Evolutionary conservation across 202 grass and related monocot genomes (phyloP).

Genomic region (Setaria italica): DNA sequence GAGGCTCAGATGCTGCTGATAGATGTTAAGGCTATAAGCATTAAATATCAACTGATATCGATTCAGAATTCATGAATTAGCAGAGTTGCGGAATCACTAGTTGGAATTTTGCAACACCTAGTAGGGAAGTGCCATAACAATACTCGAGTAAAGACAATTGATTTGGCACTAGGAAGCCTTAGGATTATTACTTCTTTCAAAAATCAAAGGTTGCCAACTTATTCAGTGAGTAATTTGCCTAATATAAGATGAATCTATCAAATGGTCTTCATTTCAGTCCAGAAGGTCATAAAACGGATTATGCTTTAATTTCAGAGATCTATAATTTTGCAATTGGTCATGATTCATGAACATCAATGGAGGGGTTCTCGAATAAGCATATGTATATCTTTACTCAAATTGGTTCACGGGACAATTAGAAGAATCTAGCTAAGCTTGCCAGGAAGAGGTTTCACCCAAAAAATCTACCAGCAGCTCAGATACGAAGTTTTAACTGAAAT

Average conservation of each 20-base stretch:
- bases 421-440: background rate
- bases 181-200: background rate
- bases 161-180: background rate
- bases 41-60: background rate
- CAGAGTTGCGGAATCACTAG: background rate
- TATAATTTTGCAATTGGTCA: constrained; percentile 15
- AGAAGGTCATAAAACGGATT: no score
- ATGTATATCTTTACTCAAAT: background rate
- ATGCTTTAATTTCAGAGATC: background rate
- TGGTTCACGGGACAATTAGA: background rate
- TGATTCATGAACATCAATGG: background rate
- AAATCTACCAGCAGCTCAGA: background rate
- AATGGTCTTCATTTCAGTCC: background rate
- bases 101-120: background rate
- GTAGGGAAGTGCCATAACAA: background rate
- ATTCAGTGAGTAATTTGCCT: background rate
- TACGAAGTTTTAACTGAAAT: background rate
- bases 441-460: background rate
- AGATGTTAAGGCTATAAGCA: background rate
- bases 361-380: background rate
- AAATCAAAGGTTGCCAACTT: constrained; percentile 4
- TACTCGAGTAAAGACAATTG: background rate
- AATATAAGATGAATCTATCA: background rate
- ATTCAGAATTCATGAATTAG: background rate
- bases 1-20: background rate